A percentile compares a stretch with the other conserved stretches of the same genome.
These are phyloP conservation scores for Allomyces arbusculus DNA, from an alignment of 192 early-diverging fungal species.

Conservation along the genomic window DNA sequence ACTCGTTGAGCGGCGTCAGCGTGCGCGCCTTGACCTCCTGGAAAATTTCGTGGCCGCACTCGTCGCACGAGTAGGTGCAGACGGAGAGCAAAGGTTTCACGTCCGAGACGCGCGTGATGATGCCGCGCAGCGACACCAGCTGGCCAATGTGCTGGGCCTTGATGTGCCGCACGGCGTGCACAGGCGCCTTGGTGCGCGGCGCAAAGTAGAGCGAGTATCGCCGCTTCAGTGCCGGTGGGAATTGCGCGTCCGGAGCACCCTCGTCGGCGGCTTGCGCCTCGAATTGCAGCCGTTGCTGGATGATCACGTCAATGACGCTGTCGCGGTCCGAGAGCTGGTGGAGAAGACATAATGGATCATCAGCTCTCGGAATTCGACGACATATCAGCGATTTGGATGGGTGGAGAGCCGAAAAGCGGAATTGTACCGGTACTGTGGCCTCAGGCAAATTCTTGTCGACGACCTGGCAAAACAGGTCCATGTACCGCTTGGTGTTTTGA, in stretches of 20 bases:
- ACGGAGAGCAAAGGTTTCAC: constrained; percentile 81
- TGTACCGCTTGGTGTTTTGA: constrained; percentile 66
- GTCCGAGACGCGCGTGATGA: constrained; percentile 82
- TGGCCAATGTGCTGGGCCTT: constrained; percentile 60
- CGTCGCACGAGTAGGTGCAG: constrained; percentile 76
- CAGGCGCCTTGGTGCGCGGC: constrained; percentile 33
- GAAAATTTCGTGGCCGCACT: constrained; percentile 87
- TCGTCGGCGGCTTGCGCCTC: constrained; percentile 11
- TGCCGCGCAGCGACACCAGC: constrained; percentile 71
- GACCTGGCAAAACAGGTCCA: constrained; percentile 50
- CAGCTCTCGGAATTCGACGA: background rate
- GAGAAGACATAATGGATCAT: too few species aligned
- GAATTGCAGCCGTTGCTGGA: constrained; percentile 59
- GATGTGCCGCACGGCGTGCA: constrained; percentile 69
- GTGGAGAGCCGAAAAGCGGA: constrained; percentile 1
- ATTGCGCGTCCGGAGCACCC: constrained; percentile 10
- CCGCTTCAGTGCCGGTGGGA: constrained; percentile 66
- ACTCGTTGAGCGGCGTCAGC: constrained; percentile 64
- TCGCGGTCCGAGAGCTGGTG: constrained; percentile 22
- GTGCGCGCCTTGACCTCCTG: constrained; percentile 63
- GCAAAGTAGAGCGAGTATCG: constrained; percentile 70
- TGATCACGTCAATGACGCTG: constrained; percentile 73
- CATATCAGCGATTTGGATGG: constrained; percentile 14
- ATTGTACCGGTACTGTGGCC: constrained; percentile 9
- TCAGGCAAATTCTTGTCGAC: constrained; percentile 44